These are phyloP conservation scores for Solanum tacnaense DNA, from an alignment of 257 asterid genomes.

Conservation along the genomic window DNA sequence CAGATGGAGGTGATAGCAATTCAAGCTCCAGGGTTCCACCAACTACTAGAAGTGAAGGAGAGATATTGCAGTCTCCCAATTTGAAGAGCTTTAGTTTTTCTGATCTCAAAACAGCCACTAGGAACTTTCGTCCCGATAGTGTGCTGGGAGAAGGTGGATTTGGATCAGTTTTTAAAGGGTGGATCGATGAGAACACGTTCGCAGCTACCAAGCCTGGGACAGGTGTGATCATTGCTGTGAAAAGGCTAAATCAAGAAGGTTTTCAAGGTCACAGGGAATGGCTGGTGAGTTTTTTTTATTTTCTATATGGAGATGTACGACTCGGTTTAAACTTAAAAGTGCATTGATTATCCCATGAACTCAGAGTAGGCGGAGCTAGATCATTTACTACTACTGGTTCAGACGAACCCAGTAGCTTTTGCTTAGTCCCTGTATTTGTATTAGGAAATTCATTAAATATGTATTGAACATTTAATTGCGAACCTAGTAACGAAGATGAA, in stretches of 20 bases:
- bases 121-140: constrained; percentile 81
- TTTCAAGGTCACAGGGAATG: constrained; percentile 80
- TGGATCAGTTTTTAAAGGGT: constrained; percentile 85
- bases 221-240: constrained; percentile 68
- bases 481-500: neutral
- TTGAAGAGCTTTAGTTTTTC: constrained; percentile 53
- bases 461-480: neutral
- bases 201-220: constrained; percentile 72
- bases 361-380: neutral
- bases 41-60: constrained; percentile 69
- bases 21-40: constrained; percentile 34
- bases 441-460: neutral
- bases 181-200: constrained; percentile 63
- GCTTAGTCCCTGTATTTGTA: neutral
- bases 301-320: neutral
- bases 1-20: constrained; percentile 21
- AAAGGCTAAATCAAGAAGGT: constrained; percentile 64
- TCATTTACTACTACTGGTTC: neutral
- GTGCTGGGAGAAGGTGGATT: constrained; percentile 84
- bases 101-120: constrained; percentile 62
- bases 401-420: neutral
- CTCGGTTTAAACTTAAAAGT: neutral
- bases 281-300: constrained; percentile 49
- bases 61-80: constrained; percentile 71
- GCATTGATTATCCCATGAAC: neutral